Evolutionary conservation across 495 filamentous ascomycete species (phyloP), one percentile per base, ranked within the genome.

Genomic region (Talaromyces thailandensis): DNA sequence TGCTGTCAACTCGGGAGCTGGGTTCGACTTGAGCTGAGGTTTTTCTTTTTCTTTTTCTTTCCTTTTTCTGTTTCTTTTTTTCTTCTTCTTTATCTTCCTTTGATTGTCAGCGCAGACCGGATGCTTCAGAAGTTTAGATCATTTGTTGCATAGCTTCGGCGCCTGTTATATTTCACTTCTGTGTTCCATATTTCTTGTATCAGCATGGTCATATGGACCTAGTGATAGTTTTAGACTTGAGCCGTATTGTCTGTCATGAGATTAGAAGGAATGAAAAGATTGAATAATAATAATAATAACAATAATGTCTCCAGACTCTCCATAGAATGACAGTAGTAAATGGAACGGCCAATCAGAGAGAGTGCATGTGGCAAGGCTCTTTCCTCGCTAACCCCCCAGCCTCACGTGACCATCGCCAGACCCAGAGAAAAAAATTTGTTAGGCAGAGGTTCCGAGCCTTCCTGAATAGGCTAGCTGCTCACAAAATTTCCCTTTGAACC

Each of bases 1-100:
- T 75, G 93, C 93, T 24, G 88, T 96, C 21, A 91, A 88, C 68
- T 88, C 91, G 11, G 93, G 92, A 14, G 94, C 94, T 51, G 94
- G 94, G 9, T 99, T 99, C 75, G 93, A 99, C 79, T 78, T 99
- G 68, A 92, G 89, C 75, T 95, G 64, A 75, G 58, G 31, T 61
- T 35, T 18, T 40, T 64, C 26, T 25, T 14, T 56, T 6, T 32
- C 12, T 28, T 26, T 35, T 45, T 29, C 24, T 9, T 26, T 51
- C 8, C 26, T 25, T 14, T 56, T 6, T 32, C 12, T 28, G n/a
- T 35, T 45, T 29, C 24, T 9, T 26, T 61, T 35, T 18, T 40
- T 64, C 26, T 25, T 14, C 43, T 6, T 32, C 12, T 28, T 26
- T 35, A 26, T 29, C 24, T 9, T 26, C 32, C 8, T n/a, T n/a